These are phyloP conservation scores for Castanopsis chinensis DNA, from an alignment of 306 rosid species.

Conservation along the genomic window DNA sequence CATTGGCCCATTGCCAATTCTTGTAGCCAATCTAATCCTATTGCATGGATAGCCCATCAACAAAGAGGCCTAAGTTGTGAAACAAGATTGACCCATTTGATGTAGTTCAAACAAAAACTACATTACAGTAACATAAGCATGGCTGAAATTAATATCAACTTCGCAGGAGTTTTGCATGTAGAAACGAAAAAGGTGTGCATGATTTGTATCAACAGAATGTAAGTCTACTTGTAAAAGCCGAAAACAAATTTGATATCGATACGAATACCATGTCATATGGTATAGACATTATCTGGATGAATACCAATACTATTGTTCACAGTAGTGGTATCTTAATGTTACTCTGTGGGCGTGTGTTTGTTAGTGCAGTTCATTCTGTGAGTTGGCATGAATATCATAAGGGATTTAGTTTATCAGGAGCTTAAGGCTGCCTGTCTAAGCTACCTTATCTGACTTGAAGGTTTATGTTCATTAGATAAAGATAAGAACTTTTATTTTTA, in stretches of 20 bases:
- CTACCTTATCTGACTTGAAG: background rate
- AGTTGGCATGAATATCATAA: background rate
- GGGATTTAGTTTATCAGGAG: background rate
- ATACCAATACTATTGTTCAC: no score
- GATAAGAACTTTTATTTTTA: background rate
- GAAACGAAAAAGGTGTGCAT: background rate
- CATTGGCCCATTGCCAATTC: no score
- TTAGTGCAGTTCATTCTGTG: background rate
- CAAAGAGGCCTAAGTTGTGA: no score
- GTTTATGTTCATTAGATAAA: background rate
- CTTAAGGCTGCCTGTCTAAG: background rate
- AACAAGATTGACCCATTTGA: no score
- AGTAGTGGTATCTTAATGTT: background rate
- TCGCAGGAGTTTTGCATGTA: background rate
- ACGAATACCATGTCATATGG: background rate
- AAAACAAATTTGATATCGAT: background rate
- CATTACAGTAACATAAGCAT: background rate
- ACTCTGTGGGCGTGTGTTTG: background rate
- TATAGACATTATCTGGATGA: conserved; percentile 1
- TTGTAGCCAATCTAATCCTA: no score
- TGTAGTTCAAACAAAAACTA: background rate
- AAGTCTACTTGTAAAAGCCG: background rate
- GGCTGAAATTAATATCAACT: background rate
- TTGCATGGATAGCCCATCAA: no score
- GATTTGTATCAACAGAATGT: background rate